Conservation (phyloP, 371 early-diverging fungal species). For the Conidiobolus incongruus region DNA sequence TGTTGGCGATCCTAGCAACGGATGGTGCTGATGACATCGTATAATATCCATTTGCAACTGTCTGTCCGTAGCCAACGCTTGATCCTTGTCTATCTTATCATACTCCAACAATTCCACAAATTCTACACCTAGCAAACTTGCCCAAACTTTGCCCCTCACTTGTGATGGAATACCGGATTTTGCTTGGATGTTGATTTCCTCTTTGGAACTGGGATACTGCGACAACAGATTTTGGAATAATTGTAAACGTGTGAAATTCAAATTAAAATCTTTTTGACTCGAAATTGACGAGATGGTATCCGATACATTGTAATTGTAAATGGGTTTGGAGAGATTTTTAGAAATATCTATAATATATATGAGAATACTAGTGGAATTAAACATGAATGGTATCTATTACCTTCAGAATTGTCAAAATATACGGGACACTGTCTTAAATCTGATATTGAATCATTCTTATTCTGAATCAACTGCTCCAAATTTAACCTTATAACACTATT, state of each 20-base stretch:
- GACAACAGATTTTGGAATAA: slow-evolving; percentile 33
- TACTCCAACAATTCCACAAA: slow-evolving; percentile 34
- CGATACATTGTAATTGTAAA: slow-evolving; percentile 1
- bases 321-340: too few species aligned
- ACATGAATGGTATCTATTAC: neutral
- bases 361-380: neutral
- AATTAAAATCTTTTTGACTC: slow-evolving; percentile 42
- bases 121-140: slow-evolving; percentile 38
- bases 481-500: too few species aligned
- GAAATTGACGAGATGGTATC: slow-evolving; percentile 19
- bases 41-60: slow-evolving; percentile 48
- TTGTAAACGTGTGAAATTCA: slow-evolving; percentile 34
- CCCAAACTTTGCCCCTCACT: slow-evolving; percentile 54
- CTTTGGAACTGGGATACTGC: slow-evolving; percentile 39
- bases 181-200: slow-evolving; percentile 41
- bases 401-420: neutral
- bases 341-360: neutral
- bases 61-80: slow-evolving; percentile 19
- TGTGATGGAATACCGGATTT: slow-evolving; percentile 50
- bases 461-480: too few species aligned
- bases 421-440: slow-evolving; percentile 10
- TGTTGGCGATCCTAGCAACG: slow-evolving; percentile 33
- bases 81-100: slow-evolving; percentile 27
- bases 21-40: slow-evolving; percentile 67
- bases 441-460: too few species aligned